Conservation (phyloP, 176 grass and related monocot genomes). For the Carex littledalei region DNA sequence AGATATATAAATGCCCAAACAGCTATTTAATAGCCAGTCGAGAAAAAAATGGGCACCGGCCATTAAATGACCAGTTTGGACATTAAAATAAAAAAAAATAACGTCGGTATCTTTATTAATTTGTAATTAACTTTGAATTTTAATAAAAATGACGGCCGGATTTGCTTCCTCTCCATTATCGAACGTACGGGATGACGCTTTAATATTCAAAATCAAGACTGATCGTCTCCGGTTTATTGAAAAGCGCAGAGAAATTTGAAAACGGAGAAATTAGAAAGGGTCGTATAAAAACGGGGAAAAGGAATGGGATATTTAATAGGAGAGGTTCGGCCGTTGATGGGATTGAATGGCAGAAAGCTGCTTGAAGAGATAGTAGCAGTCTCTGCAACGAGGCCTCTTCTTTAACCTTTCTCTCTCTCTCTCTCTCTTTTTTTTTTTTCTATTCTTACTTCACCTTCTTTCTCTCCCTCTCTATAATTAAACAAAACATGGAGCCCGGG, state of each 20-base stretch:
- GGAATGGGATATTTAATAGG: constrained; percentile 13
- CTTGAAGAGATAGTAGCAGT: constrained; percentile 13
- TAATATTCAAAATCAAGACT: neutral
- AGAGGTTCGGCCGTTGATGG: neutral
- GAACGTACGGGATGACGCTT: neutral
- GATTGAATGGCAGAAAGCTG: constrained; percentile 32
- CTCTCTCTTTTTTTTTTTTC: neutral
- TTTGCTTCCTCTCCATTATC: neutral
- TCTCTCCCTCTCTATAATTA: neutral
- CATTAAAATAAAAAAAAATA: too few relatives aligned
- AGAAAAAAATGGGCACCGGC: too few relatives aligned
- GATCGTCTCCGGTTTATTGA: neutral
- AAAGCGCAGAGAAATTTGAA: neutral
- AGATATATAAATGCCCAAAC: too few relatives aligned
- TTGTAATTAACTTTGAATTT: too few relatives aligned
- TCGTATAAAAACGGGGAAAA: constrained; percentile 4
- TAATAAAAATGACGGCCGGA: too few relatives aligned
- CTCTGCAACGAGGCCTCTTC: constrained; percentile 6
- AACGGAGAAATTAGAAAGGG: neutral
- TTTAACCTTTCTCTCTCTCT: neutral
- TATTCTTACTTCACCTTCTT: neutral
- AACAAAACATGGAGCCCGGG: constrained; percentile 53
- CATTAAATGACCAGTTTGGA: too few relatives aligned
- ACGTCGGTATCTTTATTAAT: too few relatives aligned
- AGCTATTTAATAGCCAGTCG: too few relatives aligned